Conservation (phyloP, 164 flowering plant species). For the grape (Vitis vinifera) region ASM3070453v1 NC_081810.1:8304501-8305000, state of each 20-base stretch:
- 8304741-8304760: conserved; percentile 2
- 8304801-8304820: conserved; percentile 33
- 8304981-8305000: conserved; percentile 10
- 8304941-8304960: conserved; percentile 1
- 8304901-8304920: not conserved
- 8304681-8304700: conserved; percentile 39
- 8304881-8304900: not conserved
- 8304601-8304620: conserved; percentile 53
- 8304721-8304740: not conserved
- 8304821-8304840: conserved; percentile 37
- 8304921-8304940: not conserved
- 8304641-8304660: conserved; percentile 62
- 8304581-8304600: conserved; percentile 59
- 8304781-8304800: conserved; percentile 51
- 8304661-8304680: conserved; percentile 59
- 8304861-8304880: conserved; percentile 30
- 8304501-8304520: not conserved
- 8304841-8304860: conserved; percentile 38
- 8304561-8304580: conserved; percentile 59
- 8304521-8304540: conserved; percentile 36
- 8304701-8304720: conserved; percentile 22
- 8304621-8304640: conserved; percentile 46
- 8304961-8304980: conserved; percentile 17
- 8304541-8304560: conserved; percentile 57
- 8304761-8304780: conserved; percentile 38